Percentiles rank a stretch among this genome's conserved stretches.
Evolutionary conservation across 23 red algal species (phyloP).

Genomic region (Chondrus crispus): DNA sequence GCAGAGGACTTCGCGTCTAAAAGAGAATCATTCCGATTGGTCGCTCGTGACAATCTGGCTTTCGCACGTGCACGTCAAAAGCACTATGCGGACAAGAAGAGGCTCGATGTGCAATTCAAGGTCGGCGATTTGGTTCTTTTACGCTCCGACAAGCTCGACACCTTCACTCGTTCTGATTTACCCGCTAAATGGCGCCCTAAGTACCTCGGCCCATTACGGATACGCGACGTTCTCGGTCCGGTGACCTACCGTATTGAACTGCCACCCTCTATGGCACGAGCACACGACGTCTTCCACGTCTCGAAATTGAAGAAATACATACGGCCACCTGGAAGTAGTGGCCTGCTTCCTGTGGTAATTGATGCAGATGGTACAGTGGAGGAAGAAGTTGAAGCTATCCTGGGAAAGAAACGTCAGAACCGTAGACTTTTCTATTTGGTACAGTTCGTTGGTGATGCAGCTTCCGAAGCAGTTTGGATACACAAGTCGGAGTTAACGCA

Average conservation of each 20-base stretch:
- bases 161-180: not conserved
- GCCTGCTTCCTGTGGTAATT: not conserved
- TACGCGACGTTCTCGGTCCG: not conserved
- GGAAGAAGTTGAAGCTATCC: conserved; percentile 18
- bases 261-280: not conserved
- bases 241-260: conserved; percentile 1
- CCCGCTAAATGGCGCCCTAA: not conserved
- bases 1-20: no score
- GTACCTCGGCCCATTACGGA: not conserved
- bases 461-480: conserved; percentile 10
- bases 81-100: not conserved
- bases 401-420: not conserved
- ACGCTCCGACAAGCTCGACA: not conserved
- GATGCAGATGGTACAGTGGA: conserved; percentile 45
- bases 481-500: not conserved
- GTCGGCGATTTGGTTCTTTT: not conserved
- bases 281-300: not conserved
- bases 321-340: not conserved
- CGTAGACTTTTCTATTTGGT: conserved; percentile 19
- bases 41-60: not conserved
- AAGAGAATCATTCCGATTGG: no score
- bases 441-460: conserved; percentile 10
- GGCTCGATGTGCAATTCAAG: not conserved
- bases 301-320: not conserved
- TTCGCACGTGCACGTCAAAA: not conserved